These are phyloP conservation scores for Hyphodiscus hymeniophilus DNA, from an alignment of 495 filamentous ascomycete genomes.

Conservation along the genomic window DNA sequence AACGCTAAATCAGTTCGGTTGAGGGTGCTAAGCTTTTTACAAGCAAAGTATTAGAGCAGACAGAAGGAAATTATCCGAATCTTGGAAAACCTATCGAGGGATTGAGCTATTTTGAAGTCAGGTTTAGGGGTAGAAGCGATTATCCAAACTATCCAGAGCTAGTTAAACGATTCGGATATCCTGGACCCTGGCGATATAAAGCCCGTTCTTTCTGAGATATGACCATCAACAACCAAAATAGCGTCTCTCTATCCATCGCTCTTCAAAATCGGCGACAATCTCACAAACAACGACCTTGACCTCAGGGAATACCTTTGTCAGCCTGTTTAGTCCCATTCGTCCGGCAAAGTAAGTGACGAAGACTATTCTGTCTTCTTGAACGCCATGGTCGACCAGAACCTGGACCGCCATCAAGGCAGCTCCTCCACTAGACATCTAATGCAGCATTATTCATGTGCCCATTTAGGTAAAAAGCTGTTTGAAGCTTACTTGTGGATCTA, in stretches of 20 bases:
- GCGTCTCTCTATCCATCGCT: conserved; percentile 73
- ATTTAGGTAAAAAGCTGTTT: background rate
- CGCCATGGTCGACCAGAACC: conserved; percentile 88
- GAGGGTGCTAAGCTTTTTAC: no score
- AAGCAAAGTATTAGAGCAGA: no score
- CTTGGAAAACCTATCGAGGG: no score
- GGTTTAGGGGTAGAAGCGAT: no score
- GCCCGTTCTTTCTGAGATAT: no score
- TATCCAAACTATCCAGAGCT: no score
- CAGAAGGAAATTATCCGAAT: no score
- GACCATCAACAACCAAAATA: conserved; percentile 68
- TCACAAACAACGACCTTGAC: conserved; percentile 76
- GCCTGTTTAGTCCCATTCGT: conserved; percentile 67
- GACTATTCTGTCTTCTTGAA: conserved; percentile 75
- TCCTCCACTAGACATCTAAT: conserved; percentile 80
- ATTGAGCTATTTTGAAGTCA: no score
- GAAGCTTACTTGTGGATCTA: conserved; percentile 54
- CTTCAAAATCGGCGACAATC: conserved; percentile 66
- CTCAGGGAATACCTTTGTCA: conserved; percentile 80
- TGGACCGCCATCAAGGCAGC: conserved; percentile 95
- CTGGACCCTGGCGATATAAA: no score
- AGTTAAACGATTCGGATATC: no score
- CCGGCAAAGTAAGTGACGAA: conserved; percentile 84
- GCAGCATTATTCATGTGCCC: background rate
- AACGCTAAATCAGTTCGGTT: no score